These are phyloP conservation scores for Lasiodiplodia citricola DNA, from an alignment of 2,329 filamentous ascomycete species.

Conservation along the genomic window DNA sequence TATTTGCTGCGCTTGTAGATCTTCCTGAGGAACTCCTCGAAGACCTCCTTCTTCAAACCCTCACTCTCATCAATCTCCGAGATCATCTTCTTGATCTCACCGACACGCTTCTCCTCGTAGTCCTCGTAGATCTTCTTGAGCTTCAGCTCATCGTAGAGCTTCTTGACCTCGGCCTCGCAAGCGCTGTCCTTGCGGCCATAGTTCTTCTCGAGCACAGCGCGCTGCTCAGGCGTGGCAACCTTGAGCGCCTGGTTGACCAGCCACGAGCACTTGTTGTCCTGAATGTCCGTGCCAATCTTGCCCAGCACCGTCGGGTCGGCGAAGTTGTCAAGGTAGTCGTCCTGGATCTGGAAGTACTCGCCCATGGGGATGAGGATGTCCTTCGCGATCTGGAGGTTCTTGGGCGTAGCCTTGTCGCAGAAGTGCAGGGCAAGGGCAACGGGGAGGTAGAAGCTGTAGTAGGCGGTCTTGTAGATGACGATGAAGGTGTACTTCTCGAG, in stretches of 20 bases:
- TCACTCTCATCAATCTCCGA: conserved; percentile 80
- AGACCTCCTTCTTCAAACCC: conserved; percentile 88
- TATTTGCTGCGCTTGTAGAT: conserved; percentile 99
- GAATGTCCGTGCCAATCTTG: conserved; percentile 98
- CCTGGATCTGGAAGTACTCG: conserved; percentile 99
- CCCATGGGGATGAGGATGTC: conserved; percentile 95
- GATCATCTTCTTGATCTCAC: conserved; percentile 79
- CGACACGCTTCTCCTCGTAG: conserved; percentile 86
- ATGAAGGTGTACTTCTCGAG: conserved; percentile 97
- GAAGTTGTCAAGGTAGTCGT: conserved; percentile 98
- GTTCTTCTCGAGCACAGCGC: conserved; percentile 84
- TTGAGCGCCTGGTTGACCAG: conserved; percentile 92
- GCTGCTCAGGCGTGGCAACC: conserved; percentile 81
- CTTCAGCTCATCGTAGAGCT: conserved; percentile 83
- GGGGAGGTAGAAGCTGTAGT: conserved; percentile 98
- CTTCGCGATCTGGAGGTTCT: conserved; percentile 87
- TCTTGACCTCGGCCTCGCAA: conserved; percentile 86
- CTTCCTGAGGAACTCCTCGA: conserved; percentile 89
- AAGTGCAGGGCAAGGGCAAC: conserved; percentile 89
- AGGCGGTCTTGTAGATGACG: conserved; percentile 99
- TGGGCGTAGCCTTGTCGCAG: conserved; percentile 80
- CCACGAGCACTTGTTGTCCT: conserved; percentile 99
- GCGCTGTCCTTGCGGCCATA: conserved; percentile 90
- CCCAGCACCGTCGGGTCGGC: conserved; percentile 90
- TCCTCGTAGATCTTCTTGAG: conserved; percentile 83